Evolutionary conservation across 352 stramenopile species (phyloP), one percentile per base, ranked within the genome.

Genomic region (Aphanomyces stellatus): DNA sequence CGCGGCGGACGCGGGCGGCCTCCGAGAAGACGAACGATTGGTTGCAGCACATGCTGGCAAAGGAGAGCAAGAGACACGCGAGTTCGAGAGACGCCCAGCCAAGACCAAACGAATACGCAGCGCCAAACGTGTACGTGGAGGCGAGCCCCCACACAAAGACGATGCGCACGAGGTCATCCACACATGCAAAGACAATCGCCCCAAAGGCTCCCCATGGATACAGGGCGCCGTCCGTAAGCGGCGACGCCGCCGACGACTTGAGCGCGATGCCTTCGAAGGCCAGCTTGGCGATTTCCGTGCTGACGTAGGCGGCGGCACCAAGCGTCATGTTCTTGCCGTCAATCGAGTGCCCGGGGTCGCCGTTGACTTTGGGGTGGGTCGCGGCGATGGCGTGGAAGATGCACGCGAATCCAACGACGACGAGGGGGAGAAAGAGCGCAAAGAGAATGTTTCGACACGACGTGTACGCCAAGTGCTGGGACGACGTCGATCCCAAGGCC

Each of bases 61-160:
- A 63, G 19, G 55, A 63, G 13, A 53, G 19, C n/a, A 63, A n/a
- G 22, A 42, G 41, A 22, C 35, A 48, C 6, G n/a, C 11, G 6
- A 63, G 11, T 19, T 63, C 55, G 11, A 63, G 19, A 63, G 17
- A 35, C n/a, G 19, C 41, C 55, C 55, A 63, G 55, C 55, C 55
- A n/a, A 63, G 11, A 10, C 55, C 55, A 35, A 63, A 63, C 19
- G 55, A 63, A 49, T 42, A 63, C 15, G 30, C 35, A 51, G 25
- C 17, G 19, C 7, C 24, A 53, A 63, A 63, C 28, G 55, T 63
- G 28, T 19, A 49, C 15, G 35, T 53, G 10, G 35, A 33, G 41
- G 7, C 13, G 24, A 25, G 5, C 8, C 56, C 7, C 55, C 55
- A 63, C 25, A 43, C 41, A 34, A 63, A 51, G 19, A 63, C 24